phyloP scores from a whole-genome alignment of 495 filamentous ascomycete species.

The Clavariopsis aquatica region DNA sequence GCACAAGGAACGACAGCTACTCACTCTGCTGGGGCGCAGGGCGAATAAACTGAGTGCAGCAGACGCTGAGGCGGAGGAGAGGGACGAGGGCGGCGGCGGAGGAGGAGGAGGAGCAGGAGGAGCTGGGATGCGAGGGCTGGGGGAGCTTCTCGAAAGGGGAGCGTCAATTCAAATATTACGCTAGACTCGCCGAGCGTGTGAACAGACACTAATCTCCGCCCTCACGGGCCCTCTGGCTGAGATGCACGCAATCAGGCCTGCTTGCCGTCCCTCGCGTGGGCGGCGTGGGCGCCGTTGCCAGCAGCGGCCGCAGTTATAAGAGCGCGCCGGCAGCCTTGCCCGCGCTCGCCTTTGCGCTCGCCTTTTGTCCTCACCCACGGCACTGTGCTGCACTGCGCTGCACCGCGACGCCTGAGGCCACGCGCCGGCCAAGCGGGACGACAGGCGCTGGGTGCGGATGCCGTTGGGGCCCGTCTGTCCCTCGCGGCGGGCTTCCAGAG shows the following conservation, averaged over 20 bases:
- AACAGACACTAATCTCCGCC: conserved; percentile 37
- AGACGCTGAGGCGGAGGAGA: conserved; percentile 12
- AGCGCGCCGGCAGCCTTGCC: not conserved
- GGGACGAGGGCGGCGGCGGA: conserved; percentile 6
- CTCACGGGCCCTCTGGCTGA: conserved; percentile 26
- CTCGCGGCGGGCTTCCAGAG: not conserved
- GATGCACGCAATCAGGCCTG: conserved; percentile 36
- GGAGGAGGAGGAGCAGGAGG: conserved; percentile 5
- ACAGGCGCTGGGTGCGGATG: not conserved
- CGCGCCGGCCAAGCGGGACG: conserved; percentile 20
- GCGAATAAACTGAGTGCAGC: conserved; percentile 26
- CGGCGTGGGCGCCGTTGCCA: not conserved
- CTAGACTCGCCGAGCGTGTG: conserved; percentile 23
- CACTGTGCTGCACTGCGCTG: no score
- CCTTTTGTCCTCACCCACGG: no score
- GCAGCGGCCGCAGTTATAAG: not conserved
- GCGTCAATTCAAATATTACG: conserved; percentile 13
- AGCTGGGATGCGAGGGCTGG: conserved; percentile 14
- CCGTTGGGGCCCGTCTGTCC: conserved; percentile 19
- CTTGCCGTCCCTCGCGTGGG: conserved; percentile 17
- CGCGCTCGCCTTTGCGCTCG: no score
- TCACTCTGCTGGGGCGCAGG: conserved; percentile 13
- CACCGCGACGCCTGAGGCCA: not conserved
- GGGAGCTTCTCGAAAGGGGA: conserved; percentile 22
- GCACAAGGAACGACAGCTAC: conserved; percentile 27